Evolutionary conservation across 2,329 filamentous ascomycete genomes (phyloP).

Genomic region (Fusarium foetens): DNA sequence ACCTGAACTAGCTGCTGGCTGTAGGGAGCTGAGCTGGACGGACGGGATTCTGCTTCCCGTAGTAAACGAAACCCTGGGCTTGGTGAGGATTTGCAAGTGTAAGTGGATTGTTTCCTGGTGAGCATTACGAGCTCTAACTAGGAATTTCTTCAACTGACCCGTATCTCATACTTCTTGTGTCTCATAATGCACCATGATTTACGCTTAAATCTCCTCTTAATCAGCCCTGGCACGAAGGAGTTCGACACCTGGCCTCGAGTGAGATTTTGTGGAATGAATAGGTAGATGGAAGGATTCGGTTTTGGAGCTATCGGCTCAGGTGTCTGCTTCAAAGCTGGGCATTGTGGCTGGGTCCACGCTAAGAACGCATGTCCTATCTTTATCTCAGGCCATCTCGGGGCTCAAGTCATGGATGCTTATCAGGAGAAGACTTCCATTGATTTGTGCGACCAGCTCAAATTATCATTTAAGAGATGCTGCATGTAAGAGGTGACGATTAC

Average conservation of each 20-base stretch:
- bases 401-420: conserved; percentile 12
- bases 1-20: background rate
- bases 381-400: conserved; percentile 27
- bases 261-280: conserved; percentile 30
- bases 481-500: too few relatives aligned
- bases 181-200: background rate
- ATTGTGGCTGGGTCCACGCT: conserved; percentile 38
- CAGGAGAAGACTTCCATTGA: background rate
- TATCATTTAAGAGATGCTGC: background rate
- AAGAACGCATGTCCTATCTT: conserved; percentile 31
- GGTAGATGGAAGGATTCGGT: background rate
- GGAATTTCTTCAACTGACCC: background rate
- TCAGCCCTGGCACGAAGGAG: background rate
- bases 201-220: background rate
- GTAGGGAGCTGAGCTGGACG: background rate
- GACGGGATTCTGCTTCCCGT: background rate
- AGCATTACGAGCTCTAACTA: conserved; percentile 2
- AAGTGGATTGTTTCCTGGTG: conserved; percentile 14
- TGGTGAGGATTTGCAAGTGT: conserved; percentile 29
- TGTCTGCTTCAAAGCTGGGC: conserved; percentile 8
- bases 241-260: conserved; percentile 6
- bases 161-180: background rate
- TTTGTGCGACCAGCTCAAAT: background rate
- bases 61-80: conserved; percentile 16
- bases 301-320: conserved; percentile 1